A percentile compares a stretch with the other conserved stretches of the same genome.
phyloP scores from a whole-genome alignment of 805 yeast genomes.

The Candida suzukii region DNA sequence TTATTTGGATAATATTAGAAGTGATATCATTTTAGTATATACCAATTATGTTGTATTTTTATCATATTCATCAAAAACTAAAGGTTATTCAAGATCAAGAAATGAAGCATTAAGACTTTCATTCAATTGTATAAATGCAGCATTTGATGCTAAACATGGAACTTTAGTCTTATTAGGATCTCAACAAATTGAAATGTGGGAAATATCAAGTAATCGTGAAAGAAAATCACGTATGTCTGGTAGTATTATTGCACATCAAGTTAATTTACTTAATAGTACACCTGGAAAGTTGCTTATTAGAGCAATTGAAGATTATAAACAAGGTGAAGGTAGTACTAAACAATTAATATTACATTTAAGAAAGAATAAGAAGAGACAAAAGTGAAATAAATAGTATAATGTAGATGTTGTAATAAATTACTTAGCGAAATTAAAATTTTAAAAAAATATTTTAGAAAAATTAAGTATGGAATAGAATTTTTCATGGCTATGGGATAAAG shows the following conservation, averaged over 20 bases:
- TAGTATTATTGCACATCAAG: conserved; percentile 17
- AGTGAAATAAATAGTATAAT: not conserved
- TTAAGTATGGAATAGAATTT: too few species aligned
- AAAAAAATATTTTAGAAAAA: too few species aligned
- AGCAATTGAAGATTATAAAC: not conserved
- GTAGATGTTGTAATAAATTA: too few species aligned
- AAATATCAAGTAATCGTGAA: conserved; percentile 13
- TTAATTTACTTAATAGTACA: conserved; percentile 15
- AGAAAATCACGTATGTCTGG: conserved; percentile 14
- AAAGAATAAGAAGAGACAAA: not conserved
- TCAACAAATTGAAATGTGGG: conserved; percentile 21
- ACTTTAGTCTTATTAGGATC: conserved; percentile 15
- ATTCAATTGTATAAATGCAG: conserved; percentile 17
- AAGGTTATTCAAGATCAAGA: conserved; percentile 14
- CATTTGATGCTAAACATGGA: conserved; percentile 13
- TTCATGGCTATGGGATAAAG: too few species aligned
- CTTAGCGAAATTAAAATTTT: too few species aligned
- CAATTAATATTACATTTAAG: conserved; percentile 9
- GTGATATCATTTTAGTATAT: conserved; percentile 22
- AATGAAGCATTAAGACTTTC: conserved; percentile 21
- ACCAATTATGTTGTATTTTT: conserved; percentile 21
- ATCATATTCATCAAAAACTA: conserved; percentile 4
- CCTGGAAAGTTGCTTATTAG: conserved; percentile 19
- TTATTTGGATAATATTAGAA: conserved; percentile 6
- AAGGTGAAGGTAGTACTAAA: not conserved